phyloP scores from a whole-genome alignment of 2,329 filamentous ascomycete species.

The Alternaria sp. region DNA sequence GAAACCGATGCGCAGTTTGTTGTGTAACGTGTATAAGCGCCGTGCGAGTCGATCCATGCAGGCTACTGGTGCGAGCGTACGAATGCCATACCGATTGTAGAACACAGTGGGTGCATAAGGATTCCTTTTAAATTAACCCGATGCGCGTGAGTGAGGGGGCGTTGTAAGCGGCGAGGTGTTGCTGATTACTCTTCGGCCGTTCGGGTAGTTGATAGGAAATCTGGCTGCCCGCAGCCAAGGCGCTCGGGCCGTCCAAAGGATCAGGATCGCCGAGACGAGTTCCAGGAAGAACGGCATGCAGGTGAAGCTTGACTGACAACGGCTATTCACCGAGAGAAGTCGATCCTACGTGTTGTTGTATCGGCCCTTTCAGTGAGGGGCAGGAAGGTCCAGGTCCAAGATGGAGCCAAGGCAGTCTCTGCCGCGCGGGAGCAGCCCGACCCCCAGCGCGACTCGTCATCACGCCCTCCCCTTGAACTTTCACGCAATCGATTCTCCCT shows the following conservation, averaged over 20 bases:
- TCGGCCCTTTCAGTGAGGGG: constrained; percentile 5
- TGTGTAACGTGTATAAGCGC: constrained; percentile 23
- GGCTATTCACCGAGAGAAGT: constrained; percentile 6
- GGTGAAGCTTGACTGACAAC: constrained; percentile 16
- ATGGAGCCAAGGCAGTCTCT: constrained; percentile 1
- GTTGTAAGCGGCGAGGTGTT: constrained; percentile 18
- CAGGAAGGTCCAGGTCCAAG: constrained; percentile 4
- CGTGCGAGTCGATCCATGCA: constrained; percentile 14
- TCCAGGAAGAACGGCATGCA: constrained; percentile 13
- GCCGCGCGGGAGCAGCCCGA: not conserved
- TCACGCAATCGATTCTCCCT: not conserved
- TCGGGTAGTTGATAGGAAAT: constrained; percentile 11
- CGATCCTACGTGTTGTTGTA: constrained; percentile 3
- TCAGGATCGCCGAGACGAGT: constrained; percentile 15
- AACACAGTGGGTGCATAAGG: constrained; percentile 2
- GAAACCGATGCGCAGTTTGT: constrained; percentile 7
- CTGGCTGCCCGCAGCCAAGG: constrained; percentile 5
- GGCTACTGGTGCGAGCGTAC: constrained; percentile 12
- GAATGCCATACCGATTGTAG: constrained; percentile 14
- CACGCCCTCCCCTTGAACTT: not conserved
- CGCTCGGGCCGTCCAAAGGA: constrained; percentile 3
- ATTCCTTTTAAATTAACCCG: constrained; percentile 17
- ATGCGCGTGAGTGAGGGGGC: constrained; percentile 16
- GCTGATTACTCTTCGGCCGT: constrained; percentile 5
- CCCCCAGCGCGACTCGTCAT: constrained; percentile 1